Evolutionary conservation across 2,329 filamentous ascomycete species (phyloP).

Genomic region (Colletotrichum chlorophyti): DNA sequence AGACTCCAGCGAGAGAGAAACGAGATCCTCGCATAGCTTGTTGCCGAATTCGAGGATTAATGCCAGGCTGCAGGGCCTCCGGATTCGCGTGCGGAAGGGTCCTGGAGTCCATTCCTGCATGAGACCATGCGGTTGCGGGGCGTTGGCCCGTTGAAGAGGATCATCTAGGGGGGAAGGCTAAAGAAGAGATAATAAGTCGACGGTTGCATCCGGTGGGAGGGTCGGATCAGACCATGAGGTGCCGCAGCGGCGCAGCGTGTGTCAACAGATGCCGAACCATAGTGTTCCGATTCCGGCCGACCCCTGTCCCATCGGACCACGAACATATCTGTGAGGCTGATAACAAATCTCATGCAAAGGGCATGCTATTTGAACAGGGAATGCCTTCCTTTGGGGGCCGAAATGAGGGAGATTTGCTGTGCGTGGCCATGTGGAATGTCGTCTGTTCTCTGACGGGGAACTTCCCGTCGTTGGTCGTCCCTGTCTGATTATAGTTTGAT

Average conservation of each 20-base stretch:
- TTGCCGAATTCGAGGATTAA: no score
- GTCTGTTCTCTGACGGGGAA: neutral
- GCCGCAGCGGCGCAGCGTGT: neutral
- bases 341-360: no score
- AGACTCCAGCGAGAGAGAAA: slow-evolving; percentile 31
- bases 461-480: neutral
- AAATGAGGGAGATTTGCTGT: neutral
- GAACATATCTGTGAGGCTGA: slow-evolving; percentile 2
- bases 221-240: neutral
- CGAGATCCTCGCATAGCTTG: slow-evolving; percentile 10
- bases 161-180: neutral
- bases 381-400: neutral
- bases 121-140: neutral
- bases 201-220: neutral
- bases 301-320: neutral
- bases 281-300: slow-evolving; percentile 3
- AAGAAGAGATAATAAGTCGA: neutral
- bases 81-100: neutral
- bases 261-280: slow-evolving; percentile 16
- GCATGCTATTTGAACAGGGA: no score
- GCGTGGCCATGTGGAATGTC: slow-evolving; percentile 1
- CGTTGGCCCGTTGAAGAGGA: neutral
- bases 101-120: neutral
- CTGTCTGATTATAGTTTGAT: no score
- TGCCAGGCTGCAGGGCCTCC: no score